Conservation (phyloP, 2,329 filamentous ascomycete genomes). For the Cercospora janseana region DNA sequence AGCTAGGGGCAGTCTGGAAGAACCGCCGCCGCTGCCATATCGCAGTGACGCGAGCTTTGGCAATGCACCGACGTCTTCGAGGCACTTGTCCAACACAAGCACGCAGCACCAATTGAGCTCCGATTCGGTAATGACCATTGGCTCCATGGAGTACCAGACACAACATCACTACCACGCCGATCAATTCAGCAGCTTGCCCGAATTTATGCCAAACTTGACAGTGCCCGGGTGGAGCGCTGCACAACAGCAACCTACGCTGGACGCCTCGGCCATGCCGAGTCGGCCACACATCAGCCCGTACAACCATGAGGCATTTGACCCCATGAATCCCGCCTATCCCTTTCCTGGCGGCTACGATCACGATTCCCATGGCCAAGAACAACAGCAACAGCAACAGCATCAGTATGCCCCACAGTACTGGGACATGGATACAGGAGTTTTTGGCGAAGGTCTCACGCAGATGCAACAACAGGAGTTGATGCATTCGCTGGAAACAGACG, state of each 20-base stretch:
- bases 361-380: constrained; percentile 6
- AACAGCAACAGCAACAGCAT: constrained; percentile 18
- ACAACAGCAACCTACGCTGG: constrained; percentile 21
- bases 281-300: constrained; percentile 22
- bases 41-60: constrained; percentile 25
- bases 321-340: constrained; percentile 29
- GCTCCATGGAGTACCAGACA: constrained; percentile 18
- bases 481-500: constrained; percentile 39
- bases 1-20: constrained; percentile 32
- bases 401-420: constrained; percentile 29
- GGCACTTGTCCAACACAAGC: constrained; percentile 15
- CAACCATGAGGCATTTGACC: constrained; percentile 30
- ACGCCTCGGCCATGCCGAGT: constrained; percentile 20
- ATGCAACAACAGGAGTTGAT: constrained; percentile 40
- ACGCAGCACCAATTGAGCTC: constrained; percentile 18
- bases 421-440: constrained; percentile 33
- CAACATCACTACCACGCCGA: constrained; percentile 26
- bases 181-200: constrained; percentile 34
- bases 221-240: constrained; percentile 28
- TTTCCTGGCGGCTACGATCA: constrained; percentile 25
- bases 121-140: constrained; percentile 23
- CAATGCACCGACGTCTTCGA: constrained; percentile 18
- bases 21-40: constrained; percentile 35
- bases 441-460: constrained; percentile 37
- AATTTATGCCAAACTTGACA: constrained; percentile 32